Conservation (phyloP, 805 yeast species). For the Priceomyces medius region DNA sequence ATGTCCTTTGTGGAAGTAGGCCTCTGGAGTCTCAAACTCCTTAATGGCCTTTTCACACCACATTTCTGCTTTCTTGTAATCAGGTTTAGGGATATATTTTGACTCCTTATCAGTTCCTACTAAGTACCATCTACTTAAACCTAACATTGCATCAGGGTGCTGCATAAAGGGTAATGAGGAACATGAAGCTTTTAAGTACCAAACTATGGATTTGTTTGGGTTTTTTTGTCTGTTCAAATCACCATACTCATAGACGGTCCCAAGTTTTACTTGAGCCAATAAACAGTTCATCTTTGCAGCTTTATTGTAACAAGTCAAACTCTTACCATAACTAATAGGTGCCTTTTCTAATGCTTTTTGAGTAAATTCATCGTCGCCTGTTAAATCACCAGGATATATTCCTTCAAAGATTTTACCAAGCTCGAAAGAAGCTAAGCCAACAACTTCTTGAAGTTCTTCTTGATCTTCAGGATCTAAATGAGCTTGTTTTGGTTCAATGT, state of each 20-base stretch:
- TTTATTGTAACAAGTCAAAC: slow-evolving; percentile 41
- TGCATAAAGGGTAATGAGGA: slow-evolving; percentile 39
- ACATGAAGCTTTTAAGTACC: slow-evolving; percentile 43
- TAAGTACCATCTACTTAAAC: slow-evolving; percentile 42
- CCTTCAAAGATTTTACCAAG: slow-evolving; percentile 46
- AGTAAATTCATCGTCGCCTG: slow-evolving; percentile 36
- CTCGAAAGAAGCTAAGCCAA: slow-evolving; percentile 42
- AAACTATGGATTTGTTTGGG: slow-evolving; percentile 43
- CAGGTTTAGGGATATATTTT: slow-evolving; percentile 36
- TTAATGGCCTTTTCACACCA: slow-evolving; percentile 46
- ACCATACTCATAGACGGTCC: slow-evolving; percentile 42
- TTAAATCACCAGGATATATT: slow-evolving; percentile 42
- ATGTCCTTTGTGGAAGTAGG: slow-evolving; percentile 39
- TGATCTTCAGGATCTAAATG: slow-evolving; percentile 36
- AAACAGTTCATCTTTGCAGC: slow-evolving; percentile 41
- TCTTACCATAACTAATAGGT: slow-evolving; percentile 44
- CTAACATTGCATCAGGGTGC: slow-evolving; percentile 47
- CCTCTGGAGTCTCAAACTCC: slow-evolving; percentile 39
- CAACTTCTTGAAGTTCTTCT: slow-evolving; percentile 40
- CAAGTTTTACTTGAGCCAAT: slow-evolving; percentile 41
- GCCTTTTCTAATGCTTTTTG: slow-evolving; percentile 32
- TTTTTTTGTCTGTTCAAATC: slow-evolving; percentile 40
- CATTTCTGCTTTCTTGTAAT: slow-evolving; percentile 36
- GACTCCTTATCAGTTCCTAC: slow-evolving; percentile 33
- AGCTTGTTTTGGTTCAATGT: slow-evolving; percentile 35